Evolutionary conservation across 192 early-diverging fungal species (phyloP).

Genomic region (Phlyctochytrium arcticum): DNA sequence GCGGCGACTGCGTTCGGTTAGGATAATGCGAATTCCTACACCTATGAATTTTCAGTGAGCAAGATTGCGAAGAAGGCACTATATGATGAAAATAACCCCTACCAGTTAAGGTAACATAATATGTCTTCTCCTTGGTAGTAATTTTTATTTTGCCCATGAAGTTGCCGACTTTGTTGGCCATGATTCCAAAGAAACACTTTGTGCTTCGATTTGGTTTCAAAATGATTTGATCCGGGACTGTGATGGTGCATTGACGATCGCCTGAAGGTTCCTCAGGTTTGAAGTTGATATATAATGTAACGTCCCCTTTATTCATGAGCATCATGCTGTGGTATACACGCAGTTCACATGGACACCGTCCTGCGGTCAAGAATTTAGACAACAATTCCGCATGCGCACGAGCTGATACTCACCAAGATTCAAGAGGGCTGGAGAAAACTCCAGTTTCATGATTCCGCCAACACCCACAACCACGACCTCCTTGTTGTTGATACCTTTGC

Average conservation of each 20-base stretch:
- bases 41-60: too few relatives aligned
- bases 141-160: slow-evolving; percentile 36
- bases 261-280: neutral
- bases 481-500: slow-evolving; percentile 62
- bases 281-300: slow-evolving; percentile 43
- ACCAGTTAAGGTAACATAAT: slow-evolving; percentile 32
- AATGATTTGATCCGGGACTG: slow-evolving; percentile 33
- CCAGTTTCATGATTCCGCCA: slow-evolving; percentile 53
- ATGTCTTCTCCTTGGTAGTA: slow-evolving; percentile 41
- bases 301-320: slow-evolving; percentile 50
- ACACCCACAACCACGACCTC: slow-evolving; percentile 57
- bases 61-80: too few relatives aligned
- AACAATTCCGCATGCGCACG: neutral
- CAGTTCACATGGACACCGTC: slow-evolving; percentile 49
- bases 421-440: slow-evolving; percentile 40
- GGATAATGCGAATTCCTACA: slow-evolving; percentile 43
- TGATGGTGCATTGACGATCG: slow-evolving; percentile 23
- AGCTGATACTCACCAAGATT: slow-evolving; percentile 39
- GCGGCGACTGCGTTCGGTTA: slow-evolving; percentile 30
- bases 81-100: too few relatives aligned
- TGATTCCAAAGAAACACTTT: slow-evolving; percentile 35
- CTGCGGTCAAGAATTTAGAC: slow-evolving; percentile 10
- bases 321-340: slow-evolving; percentile 36
- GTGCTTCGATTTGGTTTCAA: slow-evolving; percentile 33
- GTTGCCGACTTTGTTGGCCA: slow-evolving; percentile 32